A percentile compares a stretch with the other conserved stretches of the same genome.
These are phyloP conservation scores for Solanum dulcamara DNA, from an alignment of 257 asterid species.

Conservation along the genomic window DNA sequence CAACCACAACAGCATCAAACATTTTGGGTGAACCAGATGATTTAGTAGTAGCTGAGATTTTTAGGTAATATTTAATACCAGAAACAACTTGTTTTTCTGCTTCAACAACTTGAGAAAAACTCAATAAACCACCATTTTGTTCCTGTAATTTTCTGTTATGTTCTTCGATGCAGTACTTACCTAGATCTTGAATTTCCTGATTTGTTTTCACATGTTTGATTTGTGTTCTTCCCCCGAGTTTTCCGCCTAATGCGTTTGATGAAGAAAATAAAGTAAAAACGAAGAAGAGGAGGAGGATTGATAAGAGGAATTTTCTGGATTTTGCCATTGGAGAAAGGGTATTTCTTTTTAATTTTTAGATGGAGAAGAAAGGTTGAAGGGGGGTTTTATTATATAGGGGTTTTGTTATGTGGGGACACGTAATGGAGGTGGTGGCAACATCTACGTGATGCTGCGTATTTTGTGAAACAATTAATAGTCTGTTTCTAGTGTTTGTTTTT, in stretches of 20 bases:
- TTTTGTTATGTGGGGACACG: not conserved
- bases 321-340: not conserved
- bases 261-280: not conserved
- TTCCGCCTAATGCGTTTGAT: not conserved
- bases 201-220: conserved; percentile 1
- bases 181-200: conserved; percentile 4
- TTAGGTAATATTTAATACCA: conserved; percentile 58
- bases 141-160: conserved; percentile 19
- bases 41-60: conserved; percentile 22
- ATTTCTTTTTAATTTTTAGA: too few species aligned
- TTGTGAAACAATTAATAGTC: not conserved
- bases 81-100: conserved; percentile 76
- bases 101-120: conserved; percentile 37
- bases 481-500: not conserved
- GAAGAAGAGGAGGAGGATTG: not conserved
- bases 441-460: not conserved
- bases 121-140: conserved; percentile 6
- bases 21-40: not conserved
- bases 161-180: conserved; percentile 7
- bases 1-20: conserved; percentile 49
- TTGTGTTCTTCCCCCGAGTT: not conserved
- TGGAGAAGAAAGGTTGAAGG: not conserved
- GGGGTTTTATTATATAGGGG: not conserved
- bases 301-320: not conserved
- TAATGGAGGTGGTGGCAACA: not conserved